Evolutionary conservation across 768 basidiomycete genomes (phyloP).

Genomic region (Tricholoma saponaceum): DNA sequence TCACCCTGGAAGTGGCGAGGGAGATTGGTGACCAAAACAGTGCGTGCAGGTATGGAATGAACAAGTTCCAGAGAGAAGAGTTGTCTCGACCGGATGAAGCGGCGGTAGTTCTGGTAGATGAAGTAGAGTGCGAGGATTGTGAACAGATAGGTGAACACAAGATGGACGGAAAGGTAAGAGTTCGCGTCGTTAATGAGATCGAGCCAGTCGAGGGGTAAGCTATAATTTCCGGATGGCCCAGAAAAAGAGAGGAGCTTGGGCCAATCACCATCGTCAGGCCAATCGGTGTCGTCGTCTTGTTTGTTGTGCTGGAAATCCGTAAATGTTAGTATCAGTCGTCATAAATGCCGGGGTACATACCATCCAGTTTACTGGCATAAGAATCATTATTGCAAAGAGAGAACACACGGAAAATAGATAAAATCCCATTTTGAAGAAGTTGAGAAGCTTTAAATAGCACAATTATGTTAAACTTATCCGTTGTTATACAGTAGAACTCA

Average conservation of each 20-base stretch:
- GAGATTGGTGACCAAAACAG: conserved; percentile 82
- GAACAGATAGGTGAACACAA: conserved; percentile 93
- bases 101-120: conserved; percentile 84
- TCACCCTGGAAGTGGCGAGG: conserved; percentile 86
- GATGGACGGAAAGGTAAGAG: conserved; percentile 83
- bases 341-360: conserved; percentile 41
- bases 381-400: conserved; percentile 71
- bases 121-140: conserved; percentile 82
- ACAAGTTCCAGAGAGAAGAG: conserved; percentile 93
- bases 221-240: conserved; percentile 28
- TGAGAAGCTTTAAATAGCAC: conserved; percentile 59
- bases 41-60: conserved; percentile 91
- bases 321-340: background rate
- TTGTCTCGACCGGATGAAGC: conserved; percentile 87
- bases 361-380: conserved; percentile 95
- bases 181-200: conserved; percentile 90
- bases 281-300: conserved; percentile 53
- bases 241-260: conserved; percentile 26
- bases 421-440: conserved; percentile 95
- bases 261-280: conserved; percentile 45
- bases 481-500: conserved; percentile 36
- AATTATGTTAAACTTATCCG: background rate
- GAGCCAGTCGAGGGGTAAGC: conserved; percentile 58
- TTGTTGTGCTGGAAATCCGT: conserved; percentile 57
- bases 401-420: conserved; percentile 87